Percentiles rank a stretch among this genome's conserved stretches.
phyloP scores from a whole-genome alignment of 2,329 filamentous ascomycete species.

The Ophiostoma ips region DNA sequence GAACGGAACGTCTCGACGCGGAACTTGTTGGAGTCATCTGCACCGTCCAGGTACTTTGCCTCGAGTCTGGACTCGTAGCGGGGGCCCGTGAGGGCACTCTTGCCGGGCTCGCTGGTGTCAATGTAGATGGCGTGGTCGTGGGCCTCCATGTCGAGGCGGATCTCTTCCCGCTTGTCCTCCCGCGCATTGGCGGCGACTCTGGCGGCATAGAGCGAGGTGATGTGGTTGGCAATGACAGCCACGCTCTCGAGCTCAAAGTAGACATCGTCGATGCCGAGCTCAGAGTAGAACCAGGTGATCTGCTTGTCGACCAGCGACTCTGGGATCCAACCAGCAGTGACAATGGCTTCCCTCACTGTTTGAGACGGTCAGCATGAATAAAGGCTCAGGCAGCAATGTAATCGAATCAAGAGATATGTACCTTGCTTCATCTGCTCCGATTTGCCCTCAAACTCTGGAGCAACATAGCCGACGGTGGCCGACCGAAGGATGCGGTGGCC shows the following conservation, averaged over 20 bases:
- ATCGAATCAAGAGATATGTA: too few species aligned
- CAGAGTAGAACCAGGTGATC: constrained; percentile 93
- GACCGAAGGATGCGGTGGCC: constrained; percentile 68
- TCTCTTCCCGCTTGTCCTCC: constrained; percentile 87
- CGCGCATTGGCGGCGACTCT: constrained; percentile 90
- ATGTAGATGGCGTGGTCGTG: constrained; percentile 95
- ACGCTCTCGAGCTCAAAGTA: constrained; percentile 89
- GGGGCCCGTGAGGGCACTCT: constrained; percentile 64
- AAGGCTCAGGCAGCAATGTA: too few species aligned
- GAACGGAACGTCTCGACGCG: constrained; percentile 97
- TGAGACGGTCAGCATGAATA: neutral
- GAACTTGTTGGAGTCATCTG: constrained; percentile 59
- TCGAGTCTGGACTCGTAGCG: constrained; percentile 89
- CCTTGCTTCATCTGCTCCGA: constrained; percentile 74
- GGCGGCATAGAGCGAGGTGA: constrained; percentile 91
- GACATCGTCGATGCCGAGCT: constrained; percentile 90
- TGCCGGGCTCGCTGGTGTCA: constrained; percentile 84
- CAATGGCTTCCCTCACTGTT: constrained; percentile 66
- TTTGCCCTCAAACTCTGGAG: constrained; percentile 88
- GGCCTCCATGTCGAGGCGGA: constrained; percentile 90
- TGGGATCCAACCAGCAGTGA: constrained; percentile 75
- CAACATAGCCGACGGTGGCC: constrained; percentile 84
- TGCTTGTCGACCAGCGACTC: constrained; percentile 69
- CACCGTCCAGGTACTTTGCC: constrained; percentile 83
- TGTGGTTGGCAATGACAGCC: constrained; percentile 79